Conservation (phyloP, 2,329 filamentous ascomycete species). For the Apiospora kogelbergensis region DNA sequence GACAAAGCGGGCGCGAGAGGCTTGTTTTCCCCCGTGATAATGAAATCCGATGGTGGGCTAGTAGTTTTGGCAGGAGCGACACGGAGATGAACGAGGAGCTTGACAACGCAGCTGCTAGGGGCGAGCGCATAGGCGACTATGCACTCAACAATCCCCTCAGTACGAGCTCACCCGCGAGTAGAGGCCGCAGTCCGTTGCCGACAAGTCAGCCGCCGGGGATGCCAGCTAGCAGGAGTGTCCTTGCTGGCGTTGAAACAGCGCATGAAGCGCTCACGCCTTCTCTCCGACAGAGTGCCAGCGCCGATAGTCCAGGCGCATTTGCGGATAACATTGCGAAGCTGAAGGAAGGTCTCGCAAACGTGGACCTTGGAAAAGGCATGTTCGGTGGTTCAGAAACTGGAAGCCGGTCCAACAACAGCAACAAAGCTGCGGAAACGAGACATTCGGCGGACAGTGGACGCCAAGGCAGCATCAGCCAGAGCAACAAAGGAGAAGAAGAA, state of each 20-base stretch:
- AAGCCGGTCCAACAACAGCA: not conserved
- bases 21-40: conserved; percentile 77
- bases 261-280: conserved; percentile 50
- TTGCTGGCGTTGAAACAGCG: conserved; percentile 59
- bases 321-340: conserved; percentile 38
- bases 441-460: not conserved
- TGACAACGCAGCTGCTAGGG: conserved; percentile 50
- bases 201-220: conserved; percentile 35
- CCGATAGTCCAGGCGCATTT: conserved; percentile 45
- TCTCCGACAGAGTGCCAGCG: conserved; percentile 45
- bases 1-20: conserved; percentile 74
- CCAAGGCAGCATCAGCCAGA: not conserved
- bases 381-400: conserved; percentile 33
- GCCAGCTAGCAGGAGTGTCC: conserved; percentile 49
- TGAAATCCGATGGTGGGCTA: conserved; percentile 92
- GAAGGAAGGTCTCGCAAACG: conserved; percentile 46
- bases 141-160: conserved; percentile 23
- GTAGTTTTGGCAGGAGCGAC: conserved; percentile 81
- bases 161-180: conserved; percentile 45
- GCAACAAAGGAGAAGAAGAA: not conserved
- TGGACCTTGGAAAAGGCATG: conserved; percentile 49
- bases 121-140: conserved; percentile 39
- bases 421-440: not conserved
- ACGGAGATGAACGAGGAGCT: conserved; percentile 85
- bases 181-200: conserved; percentile 24